A percentile compares a stretch with the other conserved stretches of the same genome.
Evolutionary conservation across 2,329 filamentous ascomycete genomes (phyloP).

Genomic region (Chaetomiaceae sp.): DNA sequence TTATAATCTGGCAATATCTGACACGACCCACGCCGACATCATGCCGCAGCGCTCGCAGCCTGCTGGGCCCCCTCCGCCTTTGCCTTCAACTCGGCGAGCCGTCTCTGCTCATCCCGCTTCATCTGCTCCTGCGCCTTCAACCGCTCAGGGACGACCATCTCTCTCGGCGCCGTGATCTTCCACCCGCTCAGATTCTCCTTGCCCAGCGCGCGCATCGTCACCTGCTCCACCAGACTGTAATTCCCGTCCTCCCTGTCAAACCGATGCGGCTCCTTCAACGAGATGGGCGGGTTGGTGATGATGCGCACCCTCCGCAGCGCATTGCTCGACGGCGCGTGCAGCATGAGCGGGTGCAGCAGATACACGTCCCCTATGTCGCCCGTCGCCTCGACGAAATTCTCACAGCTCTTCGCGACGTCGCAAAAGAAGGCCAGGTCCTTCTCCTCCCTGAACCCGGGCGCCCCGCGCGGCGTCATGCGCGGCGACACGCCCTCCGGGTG

Average conservation of each 20-base stretch:
- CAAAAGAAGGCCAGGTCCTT: conserved; percentile 44
- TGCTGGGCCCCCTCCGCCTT: conserved; percentile 10
- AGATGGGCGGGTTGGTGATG: conserved; percentile 55
- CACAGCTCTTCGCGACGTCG: conserved; percentile 37
- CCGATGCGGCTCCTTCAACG: conserved; percentile 46
- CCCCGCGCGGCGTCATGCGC: conserved; percentile 56
- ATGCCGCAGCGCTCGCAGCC: conserved; percentile 15
- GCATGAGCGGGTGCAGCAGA: conserved; percentile 56
- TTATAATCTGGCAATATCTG: no score
- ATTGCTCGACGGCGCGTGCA: conserved; percentile 53
- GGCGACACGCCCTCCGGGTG: conserved; percentile 63
- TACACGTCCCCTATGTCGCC: conserved; percentile 54
- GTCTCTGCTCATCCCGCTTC: conserved; percentile 47
- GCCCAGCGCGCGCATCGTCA: conserved; percentile 48
- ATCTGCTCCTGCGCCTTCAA: conserved; percentile 46
- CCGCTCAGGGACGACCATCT: conserved; percentile 47
- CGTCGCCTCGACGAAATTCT: conserved; percentile 49
- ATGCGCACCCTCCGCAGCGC: conserved; percentile 38
- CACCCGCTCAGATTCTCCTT: conserved; percentile 46
- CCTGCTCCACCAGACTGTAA: conserved; percentile 54
- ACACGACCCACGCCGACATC: not conserved
- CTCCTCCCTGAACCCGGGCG: conserved; percentile 43
- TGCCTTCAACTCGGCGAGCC: conserved; percentile 35
- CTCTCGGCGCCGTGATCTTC: conserved; percentile 47
- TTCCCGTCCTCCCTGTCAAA: conserved; percentile 45